Evolutionary conservation across 768 basidiomycete genomes (phyloP).

Genomic region (Ramaria sp.): DNA sequence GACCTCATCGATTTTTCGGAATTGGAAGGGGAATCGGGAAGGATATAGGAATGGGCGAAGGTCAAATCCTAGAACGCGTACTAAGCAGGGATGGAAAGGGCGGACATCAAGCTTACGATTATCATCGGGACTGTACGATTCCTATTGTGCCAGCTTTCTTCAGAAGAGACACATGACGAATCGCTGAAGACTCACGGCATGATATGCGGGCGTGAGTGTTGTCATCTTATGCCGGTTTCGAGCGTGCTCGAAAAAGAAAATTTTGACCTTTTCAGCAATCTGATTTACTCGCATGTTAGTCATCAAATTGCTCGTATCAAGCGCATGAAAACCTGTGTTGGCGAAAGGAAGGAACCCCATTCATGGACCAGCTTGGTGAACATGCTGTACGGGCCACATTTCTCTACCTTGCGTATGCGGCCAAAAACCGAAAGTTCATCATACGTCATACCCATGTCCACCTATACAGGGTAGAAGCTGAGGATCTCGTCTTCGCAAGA

Average conservation of each 20-base stretch:
- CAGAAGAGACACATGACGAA: background rate
- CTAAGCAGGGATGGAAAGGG: background rate
- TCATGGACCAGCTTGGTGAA: conserved; percentile 92
- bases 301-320: background rate
- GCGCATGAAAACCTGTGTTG: conserved; percentile 48
- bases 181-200: conserved; percentile 53
- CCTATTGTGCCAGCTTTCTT: conserved; percentile 33
- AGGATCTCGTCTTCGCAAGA: background rate
- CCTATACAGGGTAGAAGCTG: conserved; percentile 31
- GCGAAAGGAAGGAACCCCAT: conserved; percentile 83
- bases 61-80: conserved; percentile 65
- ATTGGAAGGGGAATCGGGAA: conserved; percentile 92
- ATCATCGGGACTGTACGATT: conserved; percentile 94
- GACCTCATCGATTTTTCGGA: conserved; percentile 86
- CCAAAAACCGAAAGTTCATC: conserved; percentile 93
- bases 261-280: conserved; percentile 96
- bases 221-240: conserved; percentile 99
- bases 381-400: conserved; percentile 96
- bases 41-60: conserved; percentile 94
- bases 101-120: conserved; percentile 52
- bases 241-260: conserved; percentile 95
- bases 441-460: conserved; percentile 99
- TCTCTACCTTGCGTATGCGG: conserved; percentile 87
- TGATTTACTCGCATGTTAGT: conserved; percentile 20
- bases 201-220: conserved; percentile 86